Conservation (phyloP, 306 rosid species). For the Astragalus glycyphyllos region DNA sequence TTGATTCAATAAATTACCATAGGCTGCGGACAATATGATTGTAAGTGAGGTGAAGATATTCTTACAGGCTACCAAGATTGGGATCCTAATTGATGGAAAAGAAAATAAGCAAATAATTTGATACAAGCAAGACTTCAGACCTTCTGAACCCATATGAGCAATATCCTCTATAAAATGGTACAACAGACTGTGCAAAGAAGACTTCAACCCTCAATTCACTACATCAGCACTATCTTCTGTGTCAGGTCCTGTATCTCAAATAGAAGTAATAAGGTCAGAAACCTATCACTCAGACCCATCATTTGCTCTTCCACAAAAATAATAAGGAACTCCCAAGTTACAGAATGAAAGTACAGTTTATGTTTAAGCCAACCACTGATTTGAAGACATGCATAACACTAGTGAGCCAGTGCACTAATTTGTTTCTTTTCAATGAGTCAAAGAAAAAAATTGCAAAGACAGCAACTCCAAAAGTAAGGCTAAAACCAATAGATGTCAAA, state of each 20-base stretch:
- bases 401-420: constrained; percentile 2
- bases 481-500: not conserved
- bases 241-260: constrained; percentile 57
- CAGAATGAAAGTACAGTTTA: not conserved
- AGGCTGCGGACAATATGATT: constrained; percentile 36
- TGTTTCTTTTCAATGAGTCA: not conserved
- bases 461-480: constrained; percentile 35
- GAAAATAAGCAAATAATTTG: constrained; percentile 35
- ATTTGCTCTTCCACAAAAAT: constrained; percentile 11
- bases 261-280: constrained; percentile 36
- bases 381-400: constrained; percentile 16
- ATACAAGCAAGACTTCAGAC: constrained; percentile 26
- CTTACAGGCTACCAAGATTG: constrained; percentile 37
- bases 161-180: constrained; percentile 44
- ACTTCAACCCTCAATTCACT: constrained; percentile 47
- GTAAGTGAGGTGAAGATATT: constrained; percentile 35
- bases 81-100: constrained; percentile 33
- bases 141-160: constrained; percentile 39
- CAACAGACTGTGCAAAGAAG: not conserved
- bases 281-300: constrained; percentile 9
- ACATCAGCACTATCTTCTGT: constrained; percentile 50
- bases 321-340: constrained; percentile 10
- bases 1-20: constrained; percentile 40
- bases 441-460: constrained; percentile 5
- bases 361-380: constrained; percentile 1